These are phyloP conservation scores for Diplodia seriata DNA, from an alignment of 2,329 filamentous ascomycete genomes.

Conservation along the genomic window DNA sequence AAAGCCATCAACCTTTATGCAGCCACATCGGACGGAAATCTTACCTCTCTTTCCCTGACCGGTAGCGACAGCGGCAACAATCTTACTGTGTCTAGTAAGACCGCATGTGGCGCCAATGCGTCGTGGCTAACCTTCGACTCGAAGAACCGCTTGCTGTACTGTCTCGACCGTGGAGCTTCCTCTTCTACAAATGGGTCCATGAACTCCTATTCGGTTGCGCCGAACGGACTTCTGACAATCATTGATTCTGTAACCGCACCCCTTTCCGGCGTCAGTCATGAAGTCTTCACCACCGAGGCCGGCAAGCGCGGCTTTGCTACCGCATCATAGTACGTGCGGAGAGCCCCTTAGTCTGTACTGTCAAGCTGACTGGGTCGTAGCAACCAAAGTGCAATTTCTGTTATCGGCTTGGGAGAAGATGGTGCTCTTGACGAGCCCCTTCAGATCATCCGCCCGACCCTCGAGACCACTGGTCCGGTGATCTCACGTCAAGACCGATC, in stretches of 20 bases:
- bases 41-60: slow-evolving; percentile 12
- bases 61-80: background rate
- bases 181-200: slow-evolving; percentile 57
- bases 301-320: slow-evolving; percentile 50
- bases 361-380: background rate
- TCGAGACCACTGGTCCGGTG: slow-evolving; percentile 47
- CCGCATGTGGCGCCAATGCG: slow-evolving; percentile 54
- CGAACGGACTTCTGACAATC: slow-evolving; percentile 48
- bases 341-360: background rate
- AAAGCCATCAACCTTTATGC: slow-evolving; percentile 18
- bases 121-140: slow-evolving; percentile 67
- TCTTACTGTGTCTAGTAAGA: slow-evolving; percentile 6
- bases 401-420: slow-evolving; percentile 38
- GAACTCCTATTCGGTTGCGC: slow-evolving; percentile 40
- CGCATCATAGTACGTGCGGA: slow-evolving; percentile 47
- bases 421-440: slow-evolving; percentile 38
- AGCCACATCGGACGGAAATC: slow-evolving; percentile 18
- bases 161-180: slow-evolving; percentile 64
- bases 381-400: slow-evolving; percentile 47
- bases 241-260: slow-evolving; percentile 42
- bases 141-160: slow-evolving; percentile 61
- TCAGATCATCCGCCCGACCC: slow-evolving; percentile 53
- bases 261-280: slow-evolving; percentile 49
- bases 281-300: slow-evolving; percentile 49
- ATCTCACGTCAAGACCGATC: slow-evolving; percentile 61